phyloP scores from a whole-genome alignment of 202 grass and related monocot species.

The Miscanthus sacchariflorus region DNA sequence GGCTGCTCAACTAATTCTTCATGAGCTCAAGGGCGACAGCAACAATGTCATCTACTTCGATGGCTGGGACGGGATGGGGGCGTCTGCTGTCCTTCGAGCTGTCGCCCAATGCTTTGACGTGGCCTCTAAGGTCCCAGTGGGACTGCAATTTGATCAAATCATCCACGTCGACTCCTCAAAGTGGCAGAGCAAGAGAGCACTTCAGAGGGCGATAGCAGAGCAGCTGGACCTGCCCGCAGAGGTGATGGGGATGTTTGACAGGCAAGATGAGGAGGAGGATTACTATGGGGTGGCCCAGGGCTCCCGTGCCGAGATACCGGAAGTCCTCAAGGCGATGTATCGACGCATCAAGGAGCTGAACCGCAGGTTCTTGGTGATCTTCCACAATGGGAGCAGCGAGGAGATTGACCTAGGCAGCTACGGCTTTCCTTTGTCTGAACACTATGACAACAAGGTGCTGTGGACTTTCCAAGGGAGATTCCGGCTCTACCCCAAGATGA shows the following conservation, averaged over 20 bases:
- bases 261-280: neutral
- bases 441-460: neutral
- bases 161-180: neutral
- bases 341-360: neutral
- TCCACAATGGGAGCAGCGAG: neutral
- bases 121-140: neutral
- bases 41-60: too few species aligned
- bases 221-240: neutral
- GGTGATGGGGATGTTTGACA: neutral
- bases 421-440: neutral
- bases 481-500: neutral
- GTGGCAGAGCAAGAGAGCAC: neutral
- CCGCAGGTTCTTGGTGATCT: neutral
- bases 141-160: neutral
- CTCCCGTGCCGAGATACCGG: neutral
- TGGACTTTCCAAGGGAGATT: constrained; percentile 28
- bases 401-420: neutral
- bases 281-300: neutral
- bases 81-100: too few species aligned
- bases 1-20: too few species aligned
- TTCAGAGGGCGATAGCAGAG: neutral
- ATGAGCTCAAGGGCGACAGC: too few species aligned
- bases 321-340: neutral
- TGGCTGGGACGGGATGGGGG: too few species aligned
- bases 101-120: too few species aligned